phyloP scores from a whole-genome alignment of 352 stramenopile genomes.

The Phytophthora hybrid region DNA sequence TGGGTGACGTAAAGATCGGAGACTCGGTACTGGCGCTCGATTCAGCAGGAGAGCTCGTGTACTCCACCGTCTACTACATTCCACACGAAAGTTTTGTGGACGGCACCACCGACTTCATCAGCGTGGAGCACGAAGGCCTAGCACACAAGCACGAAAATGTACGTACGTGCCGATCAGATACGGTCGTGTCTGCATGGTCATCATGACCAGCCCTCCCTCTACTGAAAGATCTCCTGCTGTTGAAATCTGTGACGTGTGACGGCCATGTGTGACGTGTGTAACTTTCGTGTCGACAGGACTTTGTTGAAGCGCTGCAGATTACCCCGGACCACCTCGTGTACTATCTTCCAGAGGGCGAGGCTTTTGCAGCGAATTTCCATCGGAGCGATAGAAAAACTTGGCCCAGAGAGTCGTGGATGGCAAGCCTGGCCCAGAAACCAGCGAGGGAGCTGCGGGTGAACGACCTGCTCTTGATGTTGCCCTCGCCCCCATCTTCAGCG shows the following conservation, averaged over 20 bases:
- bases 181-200: conserved; percentile 2
- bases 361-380: background rate
- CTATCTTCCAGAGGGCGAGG: conserved; percentile 30
- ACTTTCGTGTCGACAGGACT: conserved; percentile 27
- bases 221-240: conserved; percentile 1
- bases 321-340: conserved; percentile 65
- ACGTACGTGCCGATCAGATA: conserved; percentile 30
- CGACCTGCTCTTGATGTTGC: conserved; percentile 55
- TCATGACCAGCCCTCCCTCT: conserved; percentile 2
- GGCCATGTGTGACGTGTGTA: conserved; percentile 33
- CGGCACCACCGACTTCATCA: conserved; percentile 36
- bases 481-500: conserved; percentile 12
- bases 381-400: background rate
- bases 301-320: conserved; percentile 44
- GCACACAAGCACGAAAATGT: conserved; percentile 22
- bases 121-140: conserved; percentile 44
- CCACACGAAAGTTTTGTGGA: conserved; percentile 52
- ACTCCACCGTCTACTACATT: conserved; percentile 74
- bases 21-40: conserved; percentile 68
- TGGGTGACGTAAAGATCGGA: conserved; percentile 48
- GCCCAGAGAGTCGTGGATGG: conserved; percentile 8
- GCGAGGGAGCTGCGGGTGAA: conserved; percentile 55
- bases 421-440: conserved; percentile 49
- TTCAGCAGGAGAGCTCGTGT: conserved; percentile 38
- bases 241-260: conserved; percentile 35